These are phyloP conservation scores for Persicaria maculosa DNA, from an alignment of 148 eudicot genomes.

Conservation along the genomic window DNA sequence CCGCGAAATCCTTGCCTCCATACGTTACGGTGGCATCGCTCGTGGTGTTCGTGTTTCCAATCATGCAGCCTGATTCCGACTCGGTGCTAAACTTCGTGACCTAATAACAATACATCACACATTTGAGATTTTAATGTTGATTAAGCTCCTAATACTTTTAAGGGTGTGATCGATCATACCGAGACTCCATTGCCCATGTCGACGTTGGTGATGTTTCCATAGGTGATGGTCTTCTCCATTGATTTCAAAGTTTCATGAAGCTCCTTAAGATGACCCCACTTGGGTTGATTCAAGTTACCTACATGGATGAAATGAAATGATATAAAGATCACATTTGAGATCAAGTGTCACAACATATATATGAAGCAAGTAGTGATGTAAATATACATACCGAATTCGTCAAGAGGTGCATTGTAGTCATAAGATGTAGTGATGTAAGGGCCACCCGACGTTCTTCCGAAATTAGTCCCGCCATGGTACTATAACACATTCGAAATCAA, in stretches of 20 bases:
- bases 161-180: not conserved
- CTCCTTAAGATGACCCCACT: constrained; percentile 35
- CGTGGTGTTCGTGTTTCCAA: not conserved
- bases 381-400: constrained; percentile 22
- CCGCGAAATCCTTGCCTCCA: constrained; percentile 29
- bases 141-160: too few species aligned
- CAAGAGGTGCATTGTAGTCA: constrained; percentile 44
- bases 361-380: too few species aligned
- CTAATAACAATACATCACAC: too few species aligned
- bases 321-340: not conserved
- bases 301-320: too few species aligned
- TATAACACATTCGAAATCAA: constrained; percentile 5
- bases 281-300: constrained; percentile 25
- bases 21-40: constrained; percentile 40
- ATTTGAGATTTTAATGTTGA: too few species aligned
- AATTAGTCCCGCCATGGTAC: constrained; percentile 59
- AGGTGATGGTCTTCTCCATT: constrained; percentile 19
- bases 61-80: constrained; percentile 14
- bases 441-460: constrained; percentile 39
- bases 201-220: constrained; percentile 14
- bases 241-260: constrained; percentile 23
- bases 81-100: constrained; percentile 13
- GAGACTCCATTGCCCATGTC: not conserved
- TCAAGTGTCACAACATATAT: not conserved
- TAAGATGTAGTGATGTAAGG: constrained; percentile 43